Percentiles rank a stretch among this genome's conserved stretches.
Conservation (phyloP, 805 yeast species). For the Wickerhamomyces subpelliculosus region DNA sequence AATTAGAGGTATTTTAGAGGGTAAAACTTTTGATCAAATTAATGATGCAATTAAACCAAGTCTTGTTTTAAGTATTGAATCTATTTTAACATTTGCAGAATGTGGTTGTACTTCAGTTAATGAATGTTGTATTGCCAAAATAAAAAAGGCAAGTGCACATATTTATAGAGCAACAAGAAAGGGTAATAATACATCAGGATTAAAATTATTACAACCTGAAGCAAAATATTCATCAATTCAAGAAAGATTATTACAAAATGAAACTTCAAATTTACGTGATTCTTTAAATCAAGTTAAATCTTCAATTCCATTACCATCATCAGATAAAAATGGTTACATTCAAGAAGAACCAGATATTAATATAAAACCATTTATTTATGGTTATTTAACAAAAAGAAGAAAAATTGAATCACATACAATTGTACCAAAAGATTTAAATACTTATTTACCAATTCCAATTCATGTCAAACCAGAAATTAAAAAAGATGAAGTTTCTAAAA, state of each 20-base stretch:
- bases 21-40: conserved; percentile 45
- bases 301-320: conserved; percentile 2
- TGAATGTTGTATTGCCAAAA: conserved; percentile 52
- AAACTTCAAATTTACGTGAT: conserved; percentile 13
- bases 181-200: conserved; percentile 17
- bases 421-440: no score
- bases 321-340: background rate
- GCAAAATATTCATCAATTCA: conserved; percentile 25
- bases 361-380: conserved; percentile 14
- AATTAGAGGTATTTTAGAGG: conserved; percentile 43
- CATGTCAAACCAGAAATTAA: background rate
- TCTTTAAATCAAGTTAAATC: conserved; percentile 3
- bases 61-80: conserved; percentile 55
- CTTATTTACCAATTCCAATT: conserved; percentile 24
- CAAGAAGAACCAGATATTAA: conserved; percentile 13
- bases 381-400: conserved; percentile 12
- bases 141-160: conserved; percentile 55
- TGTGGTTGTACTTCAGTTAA: conserved; percentile 48
- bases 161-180: conserved; percentile 45
- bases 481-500: background rate
- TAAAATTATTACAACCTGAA: conserved; percentile 26
- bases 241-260: conserved; percentile 22
- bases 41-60: conserved; percentile 45
- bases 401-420: no score
- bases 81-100: conserved; percentile 52